phyloP scores from a whole-genome alignment of 2,329 filamentous ascomycete species.

The Penicillium hesseltinei region DNA sequence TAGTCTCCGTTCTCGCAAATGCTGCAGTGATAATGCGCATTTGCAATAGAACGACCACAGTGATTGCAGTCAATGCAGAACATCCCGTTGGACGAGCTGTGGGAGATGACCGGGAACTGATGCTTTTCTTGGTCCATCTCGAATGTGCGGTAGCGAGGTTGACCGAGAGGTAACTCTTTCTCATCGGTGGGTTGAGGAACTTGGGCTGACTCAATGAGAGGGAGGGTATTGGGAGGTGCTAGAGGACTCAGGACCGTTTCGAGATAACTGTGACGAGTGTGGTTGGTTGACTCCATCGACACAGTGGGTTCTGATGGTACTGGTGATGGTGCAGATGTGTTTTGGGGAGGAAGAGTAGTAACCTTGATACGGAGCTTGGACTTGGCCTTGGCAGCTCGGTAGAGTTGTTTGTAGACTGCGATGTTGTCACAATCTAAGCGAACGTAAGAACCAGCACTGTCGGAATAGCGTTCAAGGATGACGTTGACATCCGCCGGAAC shows the following conservation, averaged over 20 bases:
- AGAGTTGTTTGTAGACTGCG: conserved; percentile 92
- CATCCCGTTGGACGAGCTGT: conserved; percentile 39
- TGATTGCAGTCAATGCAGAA: conserved; percentile 94
- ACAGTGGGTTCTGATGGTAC: conserved; percentile 14
- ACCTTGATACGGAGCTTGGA: conserved; percentile 90
- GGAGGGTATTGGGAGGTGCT: conserved; percentile 11
- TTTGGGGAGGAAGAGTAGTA: conserved; percentile 56
- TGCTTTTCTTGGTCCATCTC: conserved; percentile 28
- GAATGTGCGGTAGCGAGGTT: conserved; percentile 29
- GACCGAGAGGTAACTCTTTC: conserved; percentile 10
- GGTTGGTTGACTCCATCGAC: conserved; percentile 14
- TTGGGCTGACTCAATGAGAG: conserved; percentile 8
- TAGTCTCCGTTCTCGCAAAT: conserved; percentile 92
- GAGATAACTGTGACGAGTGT: conserved; percentile 40
- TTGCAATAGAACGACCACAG: conserved; percentile 74
- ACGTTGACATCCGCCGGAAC: conserved; percentile 63
- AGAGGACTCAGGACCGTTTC: conserved; percentile 41
- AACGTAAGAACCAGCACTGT: conserved; percentile 80
- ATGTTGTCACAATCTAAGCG: conserved; percentile 73
- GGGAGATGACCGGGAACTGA: conserved; percentile 34
- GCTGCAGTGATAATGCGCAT: conserved; percentile 90
- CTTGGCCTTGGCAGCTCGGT: conserved; percentile 95
- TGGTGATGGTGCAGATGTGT: conserved; percentile 18
- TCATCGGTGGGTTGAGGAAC: not conserved
- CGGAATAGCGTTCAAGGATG: conserved; percentile 88